phyloP scores from a whole-genome alignment of 1,284 basidiomycete genomes.

The Sphaerobolus stellatus region DNA sequence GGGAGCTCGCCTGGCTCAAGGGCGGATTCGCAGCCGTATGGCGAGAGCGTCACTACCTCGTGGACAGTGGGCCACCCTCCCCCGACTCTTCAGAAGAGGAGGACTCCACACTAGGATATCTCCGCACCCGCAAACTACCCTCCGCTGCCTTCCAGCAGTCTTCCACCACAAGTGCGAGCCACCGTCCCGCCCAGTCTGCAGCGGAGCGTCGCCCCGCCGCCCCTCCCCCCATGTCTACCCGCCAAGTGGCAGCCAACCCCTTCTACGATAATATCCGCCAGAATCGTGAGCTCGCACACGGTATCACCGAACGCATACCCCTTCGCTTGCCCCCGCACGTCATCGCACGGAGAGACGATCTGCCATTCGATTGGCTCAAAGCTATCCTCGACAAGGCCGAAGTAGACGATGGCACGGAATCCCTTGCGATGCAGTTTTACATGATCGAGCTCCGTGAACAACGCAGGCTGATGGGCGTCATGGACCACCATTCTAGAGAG shows the following conservation, averaged over 20 bases:
- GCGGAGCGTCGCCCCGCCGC: slow-evolving; percentile 13
- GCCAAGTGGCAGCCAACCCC: slow-evolving; percentile 64
- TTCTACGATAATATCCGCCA: slow-evolving; percentile 97
- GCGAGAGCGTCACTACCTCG: slow-evolving; percentile 50
- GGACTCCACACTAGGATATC: slow-evolving; percentile 32
- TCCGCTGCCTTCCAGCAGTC: slow-evolving; percentile 31
- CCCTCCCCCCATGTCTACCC: slow-evolving; percentile 5
- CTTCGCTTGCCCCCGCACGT: slow-evolving; percentile 68
- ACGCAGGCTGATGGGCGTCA: slow-evolving; percentile 82
- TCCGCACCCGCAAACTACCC: slow-evolving; percentile 30
- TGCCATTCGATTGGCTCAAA: slow-evolving; percentile 82
- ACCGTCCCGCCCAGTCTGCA: slow-evolving; percentile 19
- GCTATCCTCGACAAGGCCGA: slow-evolving; percentile 63
- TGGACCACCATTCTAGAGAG: slow-evolving; percentile 78
- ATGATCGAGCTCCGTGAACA: slow-evolving; percentile 90
- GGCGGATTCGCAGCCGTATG: slow-evolving; percentile 79
- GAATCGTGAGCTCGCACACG: slow-evolving; percentile 86
- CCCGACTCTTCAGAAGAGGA: slow-evolving; percentile 55
- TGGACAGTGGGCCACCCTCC: slow-evolving; percentile 48
- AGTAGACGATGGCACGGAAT: slow-evolving; percentile 69
- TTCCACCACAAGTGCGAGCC: slow-evolving; percentile 23
- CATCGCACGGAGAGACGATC: slow-evolving; percentile 60
- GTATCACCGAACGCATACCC: slow-evolving; percentile 80
- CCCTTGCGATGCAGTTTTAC: slow-evolving; percentile 89
- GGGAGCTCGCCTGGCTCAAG: slow-evolving; percentile 70